Percentiles rank a stretch among this genome's conserved stretches.
phyloP scores from a whole-genome alignment of 2,329 filamentous ascomycete genomes.

The Parastagonospora avenae region DNA sequence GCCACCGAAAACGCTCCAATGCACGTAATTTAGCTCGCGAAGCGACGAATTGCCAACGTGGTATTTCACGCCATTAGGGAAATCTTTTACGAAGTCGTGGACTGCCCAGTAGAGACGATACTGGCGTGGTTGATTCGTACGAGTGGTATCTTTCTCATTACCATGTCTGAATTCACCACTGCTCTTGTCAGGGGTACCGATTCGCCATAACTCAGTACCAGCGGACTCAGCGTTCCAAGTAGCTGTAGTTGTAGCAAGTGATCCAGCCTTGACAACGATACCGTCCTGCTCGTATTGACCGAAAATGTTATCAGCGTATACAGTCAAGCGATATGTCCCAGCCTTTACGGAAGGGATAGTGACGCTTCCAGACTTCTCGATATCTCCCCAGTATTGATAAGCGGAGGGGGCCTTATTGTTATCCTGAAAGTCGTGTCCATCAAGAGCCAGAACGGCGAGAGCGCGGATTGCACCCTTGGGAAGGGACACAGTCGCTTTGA shows the following conservation, averaged over 20 bases:
- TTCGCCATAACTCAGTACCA: conserved; percentile 65
- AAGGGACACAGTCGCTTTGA: conserved; percentile 57
- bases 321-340: conserved; percentile 65
- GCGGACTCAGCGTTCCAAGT: conserved; percentile 61
- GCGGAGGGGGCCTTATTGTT: conserved; percentile 61
- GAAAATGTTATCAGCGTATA: conserved; percentile 67
- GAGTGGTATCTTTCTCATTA: conserved; percentile 56
- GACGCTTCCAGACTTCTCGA: conserved; percentile 55
- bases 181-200: conserved; percentile 66
- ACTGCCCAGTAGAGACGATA: conserved; percentile 66
- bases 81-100: conserved; percentile 65
- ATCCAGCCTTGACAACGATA: conserved; percentile 51
- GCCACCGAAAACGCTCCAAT: conserved; percentile 68
- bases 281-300: conserved; percentile 63
- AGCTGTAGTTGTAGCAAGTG: conserved; percentile 40
- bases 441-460: conserved; percentile 61
- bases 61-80: conserved; percentile 63
- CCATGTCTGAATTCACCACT: conserved; percentile 67
- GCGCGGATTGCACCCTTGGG: conserved; percentile 57
- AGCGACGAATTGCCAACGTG: conserved; percentile 60
- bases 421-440: conserved; percentile 62
- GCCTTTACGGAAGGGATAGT: conserved; percentile 60
- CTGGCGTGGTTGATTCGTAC: conserved; percentile 56
- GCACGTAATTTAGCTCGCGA: conserved; percentile 66
- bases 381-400: conserved; percentile 65